Base-by-base conservation (phyloP, 1,139 yeast species). In the Yamadazyma aaseri region DNA sequence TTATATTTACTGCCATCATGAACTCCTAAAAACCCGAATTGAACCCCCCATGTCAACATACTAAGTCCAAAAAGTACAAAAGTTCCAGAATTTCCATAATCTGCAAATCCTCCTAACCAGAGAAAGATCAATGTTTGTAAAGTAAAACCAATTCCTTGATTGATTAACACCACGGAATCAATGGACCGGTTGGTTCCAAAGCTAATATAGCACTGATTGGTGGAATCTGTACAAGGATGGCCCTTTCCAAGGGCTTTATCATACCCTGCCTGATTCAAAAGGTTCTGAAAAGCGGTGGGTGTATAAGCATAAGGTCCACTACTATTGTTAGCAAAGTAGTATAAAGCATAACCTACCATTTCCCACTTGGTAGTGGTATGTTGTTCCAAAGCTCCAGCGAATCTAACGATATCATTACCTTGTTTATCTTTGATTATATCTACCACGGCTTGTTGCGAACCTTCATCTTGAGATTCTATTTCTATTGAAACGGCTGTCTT, bases 321-420 rank as follows among this genome's bases (percentile, higher is more conserved):
- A 11, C 35, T 30, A 23, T 37, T 34, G 23, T 37, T 37, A 3
- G 38, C 40, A 31, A 37, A 37, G 20, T 37, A 37, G 26, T 37
- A 34, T 12, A 37, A 24, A 6, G 38, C 40, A 28, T 37, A 37
- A 3, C 30, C 31, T n/a, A 31, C 16, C 8, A 37, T 20, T 20
- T 37, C 40, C 40, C 38, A 34, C 17, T 25, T 37, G 11, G 33
- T 23, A n/a, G 40, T 37, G 4, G 25, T 11, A 8, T 38, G 38
- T 15, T 35, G 38, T 11, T 9, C 11, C 16, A 13, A 14, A 5
- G 12, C 20, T 9, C 26, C 26, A 11, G 20, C 40, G 29, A 49
- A 34, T 14, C 34, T 31, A 2, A 55, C 55, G 20, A 47, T 26
- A 17, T 38, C 43, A n/a, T 42, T 42, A 20, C 41, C 32, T n/a